phyloP scores from a whole-genome alignment of 768 basidiomycete species.

The Cytidiella melzeri region DNA sequence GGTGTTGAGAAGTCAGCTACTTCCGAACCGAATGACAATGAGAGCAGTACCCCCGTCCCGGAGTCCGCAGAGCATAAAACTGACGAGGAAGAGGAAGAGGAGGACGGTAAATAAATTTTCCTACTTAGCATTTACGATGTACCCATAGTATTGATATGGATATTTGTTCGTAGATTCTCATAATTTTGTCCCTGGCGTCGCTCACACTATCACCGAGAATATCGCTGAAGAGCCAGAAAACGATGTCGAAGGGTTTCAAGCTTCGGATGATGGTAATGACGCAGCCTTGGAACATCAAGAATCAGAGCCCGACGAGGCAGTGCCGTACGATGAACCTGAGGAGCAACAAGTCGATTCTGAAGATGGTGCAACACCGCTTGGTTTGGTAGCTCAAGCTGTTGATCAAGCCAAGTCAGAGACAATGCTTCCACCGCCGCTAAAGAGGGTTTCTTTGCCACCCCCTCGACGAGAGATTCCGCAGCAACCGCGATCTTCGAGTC shows the following conservation, averaged over 20 bases:
- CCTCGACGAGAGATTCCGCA: slow-evolving; percentile 4
- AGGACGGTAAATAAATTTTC: slow-evolving; percentile 2
- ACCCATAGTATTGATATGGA: slow-evolving; percentile 4
- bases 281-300: neutral
- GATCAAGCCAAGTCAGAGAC: neutral
- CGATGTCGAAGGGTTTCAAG: slow-evolving; percentile 14
- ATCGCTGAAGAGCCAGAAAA: neutral
- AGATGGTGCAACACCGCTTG: neutral
- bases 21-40: no score
- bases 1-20: no score
- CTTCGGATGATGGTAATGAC: slow-evolving; percentile 1
- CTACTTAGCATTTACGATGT: neutral
- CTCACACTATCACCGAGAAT: neutral
- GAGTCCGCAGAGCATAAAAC: neutral
- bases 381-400: neutral
- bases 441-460: slow-evolving; percentile 13
- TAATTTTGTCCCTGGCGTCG: neutral
- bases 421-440: slow-evolving; percentile 4
- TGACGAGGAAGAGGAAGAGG: slow-evolving; percentile 3
- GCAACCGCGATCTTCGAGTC: neutral
- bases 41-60: no score
- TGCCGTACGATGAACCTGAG: neutral
- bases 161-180: slow-evolving; percentile 1
- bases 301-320: neutral
- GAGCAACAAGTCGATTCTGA: neutral